Base-by-base conservation (phyloP, 192 early-diverging fungal genomes). In the Mortierella alpina region DNA sequence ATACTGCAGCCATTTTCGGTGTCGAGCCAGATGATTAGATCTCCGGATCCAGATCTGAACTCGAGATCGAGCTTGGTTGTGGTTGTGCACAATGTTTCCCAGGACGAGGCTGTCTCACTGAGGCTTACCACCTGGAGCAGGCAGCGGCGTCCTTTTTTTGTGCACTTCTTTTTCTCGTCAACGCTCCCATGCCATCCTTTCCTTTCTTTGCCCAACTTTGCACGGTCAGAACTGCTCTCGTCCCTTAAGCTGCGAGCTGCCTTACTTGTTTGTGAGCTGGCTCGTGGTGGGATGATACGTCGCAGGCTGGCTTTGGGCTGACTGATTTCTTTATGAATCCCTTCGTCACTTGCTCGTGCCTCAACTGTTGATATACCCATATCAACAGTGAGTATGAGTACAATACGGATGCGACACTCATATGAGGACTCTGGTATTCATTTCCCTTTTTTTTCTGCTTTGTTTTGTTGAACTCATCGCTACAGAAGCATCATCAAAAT, bases 401-500 rank as follows among this genome's bases (percentile, higher is more conserved):
- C n/a, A 60, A 63, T 72, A 49, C 56, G 50, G 50, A 57, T 54
- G 69, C 71, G 79, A 82, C 84, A 85, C 79, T 85, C 81, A 80
- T 79, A 79, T 54, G 74, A 83, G 75, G 59, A 79, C 56, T 71
- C 74, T 66, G 68, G 55, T 79, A 72, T 66, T 83, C 54, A 72
- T 61, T 41, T 52, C 22, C 22, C 50, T 62, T 46, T 52, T 70
- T 51, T 65, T 76, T 63, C 57, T 59, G 9, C 62, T 53, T 31
- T 50, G 18, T 18, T 61, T 64, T 42, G 51, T 49, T 42, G 72
- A 12, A n/a, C n/a, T 56, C 9, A 40, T 44, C 40, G 15, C 40
- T 50, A 77, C 56, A 74, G 63, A 80, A 71, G 60, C 70, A 70
- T 71, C 51, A 76, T 63, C 64, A 93, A 89, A 86, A 97, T 99